Evolutionary conservation across 2,329 filamentous ascomycete species (phyloP).

Genomic region (Trichoderma cornu-damae): DNA sequence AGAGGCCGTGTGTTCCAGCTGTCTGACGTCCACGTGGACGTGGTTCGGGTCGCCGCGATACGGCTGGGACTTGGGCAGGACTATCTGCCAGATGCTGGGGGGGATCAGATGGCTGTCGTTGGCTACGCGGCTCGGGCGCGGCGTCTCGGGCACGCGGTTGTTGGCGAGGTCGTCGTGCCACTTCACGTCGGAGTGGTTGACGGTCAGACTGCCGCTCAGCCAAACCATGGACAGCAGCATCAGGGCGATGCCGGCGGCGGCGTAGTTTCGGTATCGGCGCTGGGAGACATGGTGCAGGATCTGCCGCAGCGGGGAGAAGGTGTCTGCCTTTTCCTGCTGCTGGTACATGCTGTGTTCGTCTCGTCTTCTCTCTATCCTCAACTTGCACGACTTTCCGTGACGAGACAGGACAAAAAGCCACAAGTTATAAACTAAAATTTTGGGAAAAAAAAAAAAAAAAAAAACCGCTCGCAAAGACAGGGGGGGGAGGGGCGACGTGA

Average conservation of each 20-base stretch:
- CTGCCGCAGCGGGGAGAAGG: constrained; percentile 1
- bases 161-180: not conserved
- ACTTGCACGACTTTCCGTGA: not conserved
- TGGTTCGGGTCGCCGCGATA: not conserved
- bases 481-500: not conserved
- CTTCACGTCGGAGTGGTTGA: not conserved
- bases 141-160: not conserved
- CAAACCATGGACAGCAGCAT: constrained; percentile 5
- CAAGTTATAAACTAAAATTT: too few species aligned
- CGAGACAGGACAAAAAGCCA: not conserved
- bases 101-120: constrained; percentile 3
- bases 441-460: not conserved
- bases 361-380: not conserved
- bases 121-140: not conserved
- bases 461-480: not conserved
- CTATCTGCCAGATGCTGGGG: constrained; percentile 13
- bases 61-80: constrained; percentile 8
- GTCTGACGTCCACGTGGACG: not conserved
- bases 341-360: not conserved
- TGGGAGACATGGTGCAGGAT: not conserved
- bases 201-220: not conserved
- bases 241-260: constrained; percentile 10
- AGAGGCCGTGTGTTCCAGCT: constrained; percentile 9
- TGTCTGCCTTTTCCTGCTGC: constrained; percentile 3
- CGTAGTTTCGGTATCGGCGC: constrained; percentile 10